Evolutionary conservation across 176 grass and related monocot species (phyloP).

Genomic region (Saccharum officinarum): DNA sequence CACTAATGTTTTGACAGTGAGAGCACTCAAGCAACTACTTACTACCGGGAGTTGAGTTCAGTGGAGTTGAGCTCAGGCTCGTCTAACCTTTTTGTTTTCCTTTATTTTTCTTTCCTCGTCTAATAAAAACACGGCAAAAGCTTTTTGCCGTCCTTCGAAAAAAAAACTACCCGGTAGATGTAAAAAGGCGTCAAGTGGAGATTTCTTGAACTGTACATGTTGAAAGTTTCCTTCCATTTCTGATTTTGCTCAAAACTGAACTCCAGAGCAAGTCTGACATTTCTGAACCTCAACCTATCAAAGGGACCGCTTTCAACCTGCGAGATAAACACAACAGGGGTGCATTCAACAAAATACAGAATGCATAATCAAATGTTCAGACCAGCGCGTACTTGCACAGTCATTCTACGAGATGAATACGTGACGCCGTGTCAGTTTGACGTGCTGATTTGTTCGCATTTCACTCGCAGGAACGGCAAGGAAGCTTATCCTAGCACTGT

Average conservation of each 20-base stretch:
- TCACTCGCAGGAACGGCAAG: constrained; percentile 46
- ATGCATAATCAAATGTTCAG: background rate
- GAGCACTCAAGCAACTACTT: background rate
- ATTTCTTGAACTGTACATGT: constrained; percentile 6
- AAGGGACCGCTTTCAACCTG: background rate
- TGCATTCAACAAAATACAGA: background rate
- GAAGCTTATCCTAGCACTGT: constrained; percentile 34
- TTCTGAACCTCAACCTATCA: background rate
- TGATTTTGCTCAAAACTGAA: background rate
- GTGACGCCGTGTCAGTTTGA: background rate
- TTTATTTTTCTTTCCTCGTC: too few species aligned
- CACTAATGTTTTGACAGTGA: background rate
- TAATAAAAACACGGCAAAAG: too few species aligned
- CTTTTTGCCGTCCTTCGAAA: too few species aligned
- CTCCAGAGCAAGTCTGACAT: background rate
- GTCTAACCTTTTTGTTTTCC: too few species aligned
- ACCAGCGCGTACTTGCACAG: background rate
- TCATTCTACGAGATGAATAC: background rate
- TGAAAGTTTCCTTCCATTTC: background rate
- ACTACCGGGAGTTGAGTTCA: too few species aligned
- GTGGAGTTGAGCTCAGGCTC: too few species aligned
- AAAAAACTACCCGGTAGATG: background rate
- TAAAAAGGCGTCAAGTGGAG: background rate
- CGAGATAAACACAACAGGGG: background rate
- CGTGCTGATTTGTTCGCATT: background rate